Percentiles rank a stretch among this genome's conserved stretches.
Conservation (phyloP, 2,329 filamentous ascomycete species). For the Penicillium sp. region DNA sequence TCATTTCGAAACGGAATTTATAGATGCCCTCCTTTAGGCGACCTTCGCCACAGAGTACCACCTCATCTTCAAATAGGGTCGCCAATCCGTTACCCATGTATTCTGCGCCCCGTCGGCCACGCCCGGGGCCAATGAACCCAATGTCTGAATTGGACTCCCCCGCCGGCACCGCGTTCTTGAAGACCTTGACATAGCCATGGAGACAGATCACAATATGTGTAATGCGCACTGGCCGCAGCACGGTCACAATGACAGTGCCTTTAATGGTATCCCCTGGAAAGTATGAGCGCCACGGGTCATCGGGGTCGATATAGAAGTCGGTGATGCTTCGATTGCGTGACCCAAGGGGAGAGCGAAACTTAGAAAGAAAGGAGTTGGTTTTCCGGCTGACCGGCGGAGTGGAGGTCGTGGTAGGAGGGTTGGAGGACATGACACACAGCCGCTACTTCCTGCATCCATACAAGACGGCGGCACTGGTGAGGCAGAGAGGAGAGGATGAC, state of each 20-base stretch:
- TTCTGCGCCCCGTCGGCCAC: slow-evolving; percentile 51
- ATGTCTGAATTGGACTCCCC: slow-evolving; percentile 53
- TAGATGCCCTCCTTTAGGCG: slow-evolving; percentile 64
- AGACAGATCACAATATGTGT: slow-evolving; percentile 64
- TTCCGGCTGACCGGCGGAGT: slow-evolving; percentile 40
- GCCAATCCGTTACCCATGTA: slow-evolving; percentile 66
- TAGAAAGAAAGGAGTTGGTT: slow-evolving; percentile 50
- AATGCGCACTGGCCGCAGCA: slow-evolving; percentile 60
- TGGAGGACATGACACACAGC: slow-evolving; percentile 44
- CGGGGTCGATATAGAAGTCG: slow-evolving; percentile 62
- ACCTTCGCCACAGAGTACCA: slow-evolving; percentile 64
- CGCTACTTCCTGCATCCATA: slow-evolving; percentile 35
- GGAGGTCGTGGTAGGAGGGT: slow-evolving; percentile 33
- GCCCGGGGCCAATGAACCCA: slow-evolving; percentile 54
- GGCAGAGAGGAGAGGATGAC: slow-evolving; percentile 9
- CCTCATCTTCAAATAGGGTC: slow-evolving; percentile 65
- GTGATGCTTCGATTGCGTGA: slow-evolving; percentile 56
- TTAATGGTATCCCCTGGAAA: slow-evolving; percentile 62
- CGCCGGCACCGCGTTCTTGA: slow-evolving; percentile 60
- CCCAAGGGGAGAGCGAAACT: slow-evolving; percentile 57
- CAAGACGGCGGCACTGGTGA: slow-evolving; percentile 18
- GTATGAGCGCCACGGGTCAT: slow-evolving; percentile 64
- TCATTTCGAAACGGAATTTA: slow-evolving; percentile 65
- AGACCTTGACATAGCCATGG: slow-evolving; percentile 66
- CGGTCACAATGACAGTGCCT: slow-evolving; percentile 60